phyloP scores from a whole-genome alignment of 371 early-diverging fungal species.

The Globomyces sp. region DNA sequence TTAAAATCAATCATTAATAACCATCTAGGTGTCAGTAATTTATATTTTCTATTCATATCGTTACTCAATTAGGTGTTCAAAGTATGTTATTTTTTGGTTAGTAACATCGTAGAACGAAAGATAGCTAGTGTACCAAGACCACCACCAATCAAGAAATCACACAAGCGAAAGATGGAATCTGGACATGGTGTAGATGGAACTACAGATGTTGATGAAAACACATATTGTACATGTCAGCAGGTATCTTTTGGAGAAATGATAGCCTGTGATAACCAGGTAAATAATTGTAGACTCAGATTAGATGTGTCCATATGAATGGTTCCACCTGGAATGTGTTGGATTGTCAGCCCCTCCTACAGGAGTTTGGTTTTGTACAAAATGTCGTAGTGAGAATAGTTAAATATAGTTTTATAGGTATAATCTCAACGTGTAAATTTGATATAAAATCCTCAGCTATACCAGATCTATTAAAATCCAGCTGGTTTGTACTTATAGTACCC shows the following conservation, averaged over 20 bases:
- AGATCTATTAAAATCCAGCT: no score
- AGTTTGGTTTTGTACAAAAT: slow-evolving; percentile 53
- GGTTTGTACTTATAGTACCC: no score
- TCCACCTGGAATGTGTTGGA: slow-evolving; percentile 59
- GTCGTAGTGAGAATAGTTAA: slow-evolving; percentile 26
- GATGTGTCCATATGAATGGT: slow-evolving; percentile 64
- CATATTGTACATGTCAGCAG: slow-evolving; percentile 90
- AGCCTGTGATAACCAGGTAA: slow-evolving; percentile 69
- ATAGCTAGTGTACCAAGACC: no score
- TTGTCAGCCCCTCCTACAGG: slow-evolving; percentile 44
- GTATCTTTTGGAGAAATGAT: slow-evolving; percentile 96
- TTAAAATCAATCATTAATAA: no score
- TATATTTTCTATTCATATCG: no score
- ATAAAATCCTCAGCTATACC: neutral
- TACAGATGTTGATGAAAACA: slow-evolving; percentile 85
- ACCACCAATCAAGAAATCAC: slow-evolving; percentile 3
- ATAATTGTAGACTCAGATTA: slow-evolving; percentile 38
- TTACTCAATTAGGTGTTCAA: no score
- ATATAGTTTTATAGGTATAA: neutral
- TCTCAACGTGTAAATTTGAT: neutral
- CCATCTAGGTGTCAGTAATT: no score
- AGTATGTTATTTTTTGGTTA: neutral
- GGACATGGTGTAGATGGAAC: slow-evolving; percentile 11
- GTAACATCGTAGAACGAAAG: neutral
- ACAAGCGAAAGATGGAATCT: slow-evolving; percentile 9